Evolutionary conservation across 306 rosid species (phyloP).

Genomic region (Sicyos edulis): DNA sequence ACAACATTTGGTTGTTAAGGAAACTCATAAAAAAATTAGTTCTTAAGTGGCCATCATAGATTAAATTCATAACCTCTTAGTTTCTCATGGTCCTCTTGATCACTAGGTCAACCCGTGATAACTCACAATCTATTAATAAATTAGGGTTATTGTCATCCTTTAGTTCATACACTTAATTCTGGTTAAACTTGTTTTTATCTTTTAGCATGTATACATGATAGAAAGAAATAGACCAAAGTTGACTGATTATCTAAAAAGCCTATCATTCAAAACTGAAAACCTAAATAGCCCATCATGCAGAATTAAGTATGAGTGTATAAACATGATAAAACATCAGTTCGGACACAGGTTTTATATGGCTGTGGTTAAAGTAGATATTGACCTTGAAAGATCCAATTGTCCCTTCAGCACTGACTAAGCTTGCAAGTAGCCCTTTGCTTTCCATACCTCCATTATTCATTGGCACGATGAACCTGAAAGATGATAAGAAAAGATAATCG

Average conservation of each 20-base stretch:
- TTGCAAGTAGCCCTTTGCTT: conserved; percentile 73
- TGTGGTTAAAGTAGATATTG: conserved; percentile 22
- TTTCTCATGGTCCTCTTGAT: no score
- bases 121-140: not conserved
- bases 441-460: conserved; percentile 87
- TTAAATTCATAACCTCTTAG: no score
- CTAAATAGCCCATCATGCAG: not conserved
- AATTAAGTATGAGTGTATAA: not conserved
- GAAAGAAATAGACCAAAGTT: not conserved
- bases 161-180: not conserved
- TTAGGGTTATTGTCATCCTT: not conserved
- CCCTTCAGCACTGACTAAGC: conserved; percentile 57
- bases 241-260: not conserved
- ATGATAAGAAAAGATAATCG: conserved; percentile 4
- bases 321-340: not conserved
- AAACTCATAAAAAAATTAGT: no score
- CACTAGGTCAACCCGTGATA: no score
- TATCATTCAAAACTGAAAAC: not conserved
- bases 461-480: conserved; percentile 67
- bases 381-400: conserved; percentile 85
- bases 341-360: not conserved
- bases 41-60: no score
- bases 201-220: not conserved
- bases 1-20: no score
- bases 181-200: not conserved